phyloP scores from a whole-genome alignment of 2,329 filamentous ascomycete genomes.

The Anisogramma anomala region DNA sequence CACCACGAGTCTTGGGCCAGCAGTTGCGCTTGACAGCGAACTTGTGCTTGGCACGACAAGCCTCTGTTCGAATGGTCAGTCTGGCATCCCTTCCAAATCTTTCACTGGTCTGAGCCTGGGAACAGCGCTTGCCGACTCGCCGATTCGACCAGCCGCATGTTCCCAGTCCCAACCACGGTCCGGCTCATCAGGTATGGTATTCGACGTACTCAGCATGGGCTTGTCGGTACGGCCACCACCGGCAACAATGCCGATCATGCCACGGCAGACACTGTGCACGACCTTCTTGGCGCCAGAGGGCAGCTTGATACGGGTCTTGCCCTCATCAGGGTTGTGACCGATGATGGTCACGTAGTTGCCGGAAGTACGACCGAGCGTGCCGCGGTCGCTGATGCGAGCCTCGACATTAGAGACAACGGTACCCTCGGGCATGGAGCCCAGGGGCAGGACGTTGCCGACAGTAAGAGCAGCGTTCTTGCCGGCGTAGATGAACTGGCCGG shows the following conservation, averaged over 20 bases:
- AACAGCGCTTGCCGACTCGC: background rate
- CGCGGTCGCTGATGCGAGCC: slow-evolving; percentile 97
- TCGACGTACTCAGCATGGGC: slow-evolving; percentile 75
- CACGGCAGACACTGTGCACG: slow-evolving; percentile 78
- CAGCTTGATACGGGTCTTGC: slow-evolving; percentile 99
- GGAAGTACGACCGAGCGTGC: slow-evolving; percentile 88
- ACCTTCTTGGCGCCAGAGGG: slow-evolving; percentile 99
- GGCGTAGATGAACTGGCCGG: slow-evolving; percentile 99
- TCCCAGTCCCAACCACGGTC: slow-evolving; percentile 12
- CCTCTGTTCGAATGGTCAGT: slow-evolving; percentile 56
- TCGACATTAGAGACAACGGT: slow-evolving; percentile 99
- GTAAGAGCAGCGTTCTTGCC: slow-evolving; percentile 97
- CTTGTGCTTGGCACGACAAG: slow-evolving; percentile 99
- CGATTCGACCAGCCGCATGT: background rate
- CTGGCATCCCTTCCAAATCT: slow-evolving; percentile 7
- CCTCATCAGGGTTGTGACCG: slow-evolving; percentile 96
- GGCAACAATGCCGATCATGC: slow-evolving; percentile 99
- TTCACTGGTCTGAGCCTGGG: background rate
- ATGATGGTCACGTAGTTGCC: slow-evolving; percentile 99
- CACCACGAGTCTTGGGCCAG: slow-evolving; percentile 99
- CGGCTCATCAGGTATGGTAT: background rate
- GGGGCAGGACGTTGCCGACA: slow-evolving; percentile 93
- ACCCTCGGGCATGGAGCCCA: slow-evolving; percentile 93
- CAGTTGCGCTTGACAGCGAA: slow-evolving; percentile 99
- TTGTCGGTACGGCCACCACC: slow-evolving; percentile 99